Evolutionary conservation across 2,329 filamentous ascomycete species (phyloP).

Genomic region (Tolypocladium capitatum): DNA sequence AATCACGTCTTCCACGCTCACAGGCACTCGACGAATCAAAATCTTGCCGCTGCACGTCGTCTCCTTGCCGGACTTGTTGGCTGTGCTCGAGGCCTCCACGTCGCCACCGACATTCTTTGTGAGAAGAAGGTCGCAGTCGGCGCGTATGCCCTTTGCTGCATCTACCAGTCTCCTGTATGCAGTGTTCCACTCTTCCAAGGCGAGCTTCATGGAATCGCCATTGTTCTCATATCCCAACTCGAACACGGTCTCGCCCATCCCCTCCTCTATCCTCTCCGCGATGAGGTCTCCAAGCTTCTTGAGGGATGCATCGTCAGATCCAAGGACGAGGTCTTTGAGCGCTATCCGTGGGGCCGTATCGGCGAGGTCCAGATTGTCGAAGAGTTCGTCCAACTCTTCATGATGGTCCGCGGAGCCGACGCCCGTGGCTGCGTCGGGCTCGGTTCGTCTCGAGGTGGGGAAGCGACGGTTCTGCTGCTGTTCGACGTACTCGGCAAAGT

Average conservation of each 20-base stretch:
- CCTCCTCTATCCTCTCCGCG: conserved; percentile 60
- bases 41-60: conserved; percentile 74
- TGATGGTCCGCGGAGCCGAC: conserved; percentile 36
- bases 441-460: conserved; percentile 23
- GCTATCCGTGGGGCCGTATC: conserved; percentile 56
- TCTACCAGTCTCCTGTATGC: conserved; percentile 53
- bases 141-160: conserved; percentile 51
- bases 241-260: conserved; percentile 79
- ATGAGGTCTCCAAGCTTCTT: conserved; percentile 53
- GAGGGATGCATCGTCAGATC: conserved; percentile 44
- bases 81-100: conserved; percentile 51
- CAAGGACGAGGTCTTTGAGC: conserved; percentile 65
- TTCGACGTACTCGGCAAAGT: conserved; percentile 96
- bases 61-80: conserved; percentile 45
- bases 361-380: conserved; percentile 72
- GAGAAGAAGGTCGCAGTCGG: conserved; percentile 69
- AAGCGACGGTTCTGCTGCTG: conserved; percentile 72
- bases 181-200: conserved; percentile 58
- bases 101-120: conserved; percentile 82
- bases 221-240: conserved; percentile 87
- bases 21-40: conserved; percentile 62
- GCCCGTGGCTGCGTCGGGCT: conserved; percentile 14
- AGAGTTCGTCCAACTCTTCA: conserved; percentile 82
- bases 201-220: conserved; percentile 71
- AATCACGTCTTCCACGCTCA: conserved; percentile 72